Evolutionary conservation across 164 flowering plant species (phyloP).

Genomic region (Taxillus chinensis): DNA sequence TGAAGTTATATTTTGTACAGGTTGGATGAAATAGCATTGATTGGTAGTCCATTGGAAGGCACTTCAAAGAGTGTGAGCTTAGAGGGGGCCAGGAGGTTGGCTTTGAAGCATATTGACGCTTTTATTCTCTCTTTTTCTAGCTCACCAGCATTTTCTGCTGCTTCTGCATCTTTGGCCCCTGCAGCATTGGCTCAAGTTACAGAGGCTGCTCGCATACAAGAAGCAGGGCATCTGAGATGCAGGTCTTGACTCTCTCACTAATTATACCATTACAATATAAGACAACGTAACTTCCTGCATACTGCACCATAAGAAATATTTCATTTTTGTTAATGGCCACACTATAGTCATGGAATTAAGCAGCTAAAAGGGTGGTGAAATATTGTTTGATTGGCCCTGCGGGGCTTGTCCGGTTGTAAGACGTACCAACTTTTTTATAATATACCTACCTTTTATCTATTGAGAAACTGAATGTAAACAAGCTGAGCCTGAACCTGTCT

Average conservation of each 20-base stretch:
- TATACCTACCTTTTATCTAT: too few species aligned
- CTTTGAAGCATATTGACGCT: constrained; percentile 74
- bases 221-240: constrained; percentile 98
- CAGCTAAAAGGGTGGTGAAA: too few species aligned
- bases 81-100: constrained; percentile 78
- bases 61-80: constrained; percentile 58
- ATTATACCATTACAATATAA: constrained; percentile 4
- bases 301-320: too few species aligned
- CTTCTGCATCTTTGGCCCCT: constrained; percentile 76
- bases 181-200: constrained; percentile 71
- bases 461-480: too few species aligned
- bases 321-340: too few species aligned
- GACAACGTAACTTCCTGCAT: not conserved
- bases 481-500: too few species aligned
- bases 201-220: constrained; percentile 78
- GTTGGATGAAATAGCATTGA: constrained; percentile 68
- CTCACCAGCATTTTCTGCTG: constrained; percentile 67
- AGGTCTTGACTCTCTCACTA: constrained; percentile 34
- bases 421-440: too few species aligned
- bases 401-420: too few species aligned
- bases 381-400: too few species aligned
- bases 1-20: constrained; percentile 27
- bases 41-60: constrained; percentile 60
- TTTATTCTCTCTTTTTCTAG: constrained; percentile 67
- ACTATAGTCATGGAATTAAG: too few species aligned